Conservation (phyloP, 2,329 filamentous ascomycete genomes). For the Ophiocordyceps camponoti-leonardi region DNA sequence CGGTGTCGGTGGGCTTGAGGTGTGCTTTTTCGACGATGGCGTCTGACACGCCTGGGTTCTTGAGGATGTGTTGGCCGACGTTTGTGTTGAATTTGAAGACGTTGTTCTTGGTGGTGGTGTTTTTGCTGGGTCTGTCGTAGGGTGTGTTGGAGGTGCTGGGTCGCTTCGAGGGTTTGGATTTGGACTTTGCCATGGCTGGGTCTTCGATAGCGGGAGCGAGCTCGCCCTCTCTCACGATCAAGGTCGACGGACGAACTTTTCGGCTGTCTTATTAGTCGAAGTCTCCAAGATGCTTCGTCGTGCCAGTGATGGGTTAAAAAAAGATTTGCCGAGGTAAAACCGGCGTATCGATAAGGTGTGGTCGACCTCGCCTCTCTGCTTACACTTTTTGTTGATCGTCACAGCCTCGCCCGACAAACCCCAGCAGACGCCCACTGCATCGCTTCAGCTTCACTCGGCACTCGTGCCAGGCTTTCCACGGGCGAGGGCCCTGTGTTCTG, state of each 20-base stretch:
- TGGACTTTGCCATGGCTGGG: slow-evolving; percentile 36
- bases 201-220: not conserved
- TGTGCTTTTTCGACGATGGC: slow-evolving; percentile 58
- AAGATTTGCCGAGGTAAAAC: not conserved
- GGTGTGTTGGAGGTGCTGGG: slow-evolving; percentile 24
- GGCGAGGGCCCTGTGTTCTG: not conserved
- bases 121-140: slow-evolving; percentile 21
- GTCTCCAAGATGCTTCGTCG: too few relatives aligned
- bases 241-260: too few relatives aligned
- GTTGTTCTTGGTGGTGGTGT: slow-evolving; percentile 39
- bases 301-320: too few relatives aligned
- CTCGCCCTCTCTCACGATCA: not conserved
- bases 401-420: not conserved
- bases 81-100: slow-evolving; percentile 97
- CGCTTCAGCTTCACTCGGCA: not conserved
- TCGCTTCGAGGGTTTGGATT: slow-evolving; percentile 27
- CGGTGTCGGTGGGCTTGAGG: slow-evolving; percentile 77
- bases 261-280: too few relatives aligned
- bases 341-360: not conserved
- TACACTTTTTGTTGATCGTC: not conserved
- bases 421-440: not conserved
- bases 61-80: slow-evolving; percentile 77
- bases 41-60: slow-evolving; percentile 73
- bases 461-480: not conserved
- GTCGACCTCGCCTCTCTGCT: not conserved